Evolutionary conservation across 2,329 filamentous ascomycete genomes (phyloP).

Genomic region (Rhexocercosporidium sp.): DNA sequence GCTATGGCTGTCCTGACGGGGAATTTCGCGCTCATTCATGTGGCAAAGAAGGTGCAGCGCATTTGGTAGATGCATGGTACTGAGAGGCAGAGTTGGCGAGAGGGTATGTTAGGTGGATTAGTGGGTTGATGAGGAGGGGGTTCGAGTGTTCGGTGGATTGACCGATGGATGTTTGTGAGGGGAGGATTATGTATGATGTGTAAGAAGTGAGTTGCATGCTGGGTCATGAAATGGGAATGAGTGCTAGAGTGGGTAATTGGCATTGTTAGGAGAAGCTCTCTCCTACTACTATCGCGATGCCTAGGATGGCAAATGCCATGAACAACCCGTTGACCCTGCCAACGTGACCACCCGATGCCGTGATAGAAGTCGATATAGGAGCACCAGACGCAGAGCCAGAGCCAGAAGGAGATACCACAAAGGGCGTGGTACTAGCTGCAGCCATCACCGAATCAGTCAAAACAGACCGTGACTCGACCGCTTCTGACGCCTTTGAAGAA

Average conservation of each 20-base stretch:
- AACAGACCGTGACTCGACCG: not conserved
- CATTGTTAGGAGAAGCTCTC: not conserved
- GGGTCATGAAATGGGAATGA: not conserved
- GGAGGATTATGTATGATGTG: conserved; percentile 5
- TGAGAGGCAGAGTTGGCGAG: not conserved
- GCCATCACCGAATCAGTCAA: not conserved
- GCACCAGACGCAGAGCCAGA: not conserved
- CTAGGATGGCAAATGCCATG: not conserved
- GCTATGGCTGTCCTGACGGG: not conserved
- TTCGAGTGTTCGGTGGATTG: not conserved
- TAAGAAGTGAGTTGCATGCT: not conserved
- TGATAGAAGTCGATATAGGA: not conserved
- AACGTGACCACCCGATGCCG: not conserved
- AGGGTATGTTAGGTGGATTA: conserved; percentile 2
- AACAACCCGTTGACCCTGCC: not conserved
- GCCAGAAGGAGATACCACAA: not conserved
- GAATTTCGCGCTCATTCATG: not conserved
- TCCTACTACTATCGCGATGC: not conserved
- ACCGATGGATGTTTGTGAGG: conserved; percentile 1
- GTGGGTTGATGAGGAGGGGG: not conserved
- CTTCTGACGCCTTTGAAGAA: not conserved
- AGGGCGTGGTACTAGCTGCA: not conserved
- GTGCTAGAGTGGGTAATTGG: not conserved
- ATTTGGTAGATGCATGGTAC: conserved; percentile 5
- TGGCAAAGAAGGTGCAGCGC: not conserved